These are phyloP conservation scores for Geosiphon pyriformis DNA, from an alignment of 192 early-diverging fungal genomes.

Conservation along the genomic window DNA sequence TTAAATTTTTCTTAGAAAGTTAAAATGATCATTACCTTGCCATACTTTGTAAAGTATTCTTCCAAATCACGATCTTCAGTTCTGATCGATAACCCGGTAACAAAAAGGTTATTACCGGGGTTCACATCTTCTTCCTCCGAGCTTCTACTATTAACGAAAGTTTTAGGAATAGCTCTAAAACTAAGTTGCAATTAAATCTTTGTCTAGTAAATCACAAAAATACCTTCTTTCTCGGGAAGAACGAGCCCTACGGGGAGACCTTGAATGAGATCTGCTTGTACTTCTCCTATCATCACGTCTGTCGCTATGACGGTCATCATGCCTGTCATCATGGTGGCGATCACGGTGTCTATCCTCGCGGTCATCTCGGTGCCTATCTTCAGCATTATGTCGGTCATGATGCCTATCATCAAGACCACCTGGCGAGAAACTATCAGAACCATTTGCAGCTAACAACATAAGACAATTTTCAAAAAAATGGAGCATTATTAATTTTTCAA, in stretches of 20 bases:
- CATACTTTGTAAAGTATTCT: slow-evolving; percentile 64
- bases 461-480: not conserved
- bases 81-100: slow-evolving; percentile 58
- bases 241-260: slow-evolving; percentile 5
- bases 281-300: slow-evolving; percentile 10
- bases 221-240: slow-evolving; percentile 16
- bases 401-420: slow-evolving; percentile 14
- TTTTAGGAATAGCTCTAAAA: not conserved
- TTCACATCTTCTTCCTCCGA: slow-evolving; percentile 41
- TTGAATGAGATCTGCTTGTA: slow-evolving; percentile 5
- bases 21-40: slow-evolving; percentile 46
- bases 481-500: not conserved
- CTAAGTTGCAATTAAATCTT: not conserved
- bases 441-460: slow-evolving; percentile 10
- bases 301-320: slow-evolving; percentile 6
- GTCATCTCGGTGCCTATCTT: slow-evolving; percentile 21
- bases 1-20: not conserved
- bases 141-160: not conserved
- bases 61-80: slow-evolving; percentile 62
- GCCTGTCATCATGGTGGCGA: not conserved
- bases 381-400: not conserved
- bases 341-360: slow-evolving; percentile 8
- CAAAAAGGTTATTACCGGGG: slow-evolving; percentile 70
- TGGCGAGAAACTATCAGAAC: slow-evolving; percentile 21
- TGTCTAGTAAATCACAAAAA: not conserved